Evolutionary conservation across 2,329 filamentous ascomycete species (phyloP).

Genomic region (Botrytis aclada): DNA sequence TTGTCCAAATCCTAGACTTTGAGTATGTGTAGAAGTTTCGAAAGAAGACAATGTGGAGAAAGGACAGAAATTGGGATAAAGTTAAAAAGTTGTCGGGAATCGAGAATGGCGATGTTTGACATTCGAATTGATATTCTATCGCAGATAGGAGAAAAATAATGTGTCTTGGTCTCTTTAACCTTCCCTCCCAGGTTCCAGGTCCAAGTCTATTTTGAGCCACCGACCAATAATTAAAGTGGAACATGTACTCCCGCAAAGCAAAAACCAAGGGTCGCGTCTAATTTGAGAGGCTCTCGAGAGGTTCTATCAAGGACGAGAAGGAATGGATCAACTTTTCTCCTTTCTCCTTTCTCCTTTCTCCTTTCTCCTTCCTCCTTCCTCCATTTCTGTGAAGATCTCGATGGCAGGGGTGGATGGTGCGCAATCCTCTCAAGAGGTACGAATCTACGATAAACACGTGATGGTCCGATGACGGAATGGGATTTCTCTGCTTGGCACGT

Average conservation of each 20-base stretch:
- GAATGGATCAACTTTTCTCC: slow-evolving; percentile 1
- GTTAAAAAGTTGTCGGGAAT: neutral
- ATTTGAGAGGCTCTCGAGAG: slow-evolving; percentile 1
- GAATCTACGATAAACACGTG: neutral
- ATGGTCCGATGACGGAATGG: slow-evolving; percentile 1
- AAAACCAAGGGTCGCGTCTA: neutral
- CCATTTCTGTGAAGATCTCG: neutral
- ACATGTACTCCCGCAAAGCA: no score
- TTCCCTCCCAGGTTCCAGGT: neutral
- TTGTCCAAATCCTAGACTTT: neutral
- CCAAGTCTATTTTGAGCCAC: slow-evolving; percentile 5
- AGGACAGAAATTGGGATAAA: neutral
- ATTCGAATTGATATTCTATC: neutral
- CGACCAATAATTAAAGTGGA: neutral
- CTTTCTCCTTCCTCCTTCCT: neutral
- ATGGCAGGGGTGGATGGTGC: neutral
- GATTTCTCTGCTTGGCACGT: neutral
- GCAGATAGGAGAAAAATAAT: slow-evolving; percentile 7
- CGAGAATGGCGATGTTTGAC: neutral
- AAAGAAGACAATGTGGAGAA: neutral
- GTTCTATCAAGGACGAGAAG: accelerated
- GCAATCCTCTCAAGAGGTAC: neutral
- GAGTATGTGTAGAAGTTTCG: neutral
- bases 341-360: neutral
- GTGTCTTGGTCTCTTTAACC: neutral